These are phyloP conservation scores for Umbelopsis sp. DNA, from an alignment of 192 early-diverging fungal genomes.

Conservation along the genomic window DNA sequence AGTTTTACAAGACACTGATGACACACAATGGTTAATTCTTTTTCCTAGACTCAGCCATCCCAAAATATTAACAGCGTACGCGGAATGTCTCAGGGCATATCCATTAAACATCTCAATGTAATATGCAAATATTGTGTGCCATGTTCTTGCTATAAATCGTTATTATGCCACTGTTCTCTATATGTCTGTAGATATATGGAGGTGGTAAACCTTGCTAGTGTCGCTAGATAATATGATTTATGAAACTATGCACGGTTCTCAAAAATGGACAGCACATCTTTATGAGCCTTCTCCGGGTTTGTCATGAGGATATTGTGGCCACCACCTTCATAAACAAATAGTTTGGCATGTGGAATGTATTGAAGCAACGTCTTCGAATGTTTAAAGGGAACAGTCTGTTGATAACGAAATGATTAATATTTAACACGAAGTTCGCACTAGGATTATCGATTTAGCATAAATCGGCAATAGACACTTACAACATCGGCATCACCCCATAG, in stretches of 20 bases:
- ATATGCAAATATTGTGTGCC: no score
- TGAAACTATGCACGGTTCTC: neutral
- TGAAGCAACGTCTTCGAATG: constrained; percentile 5
- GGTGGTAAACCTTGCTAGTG: no score
- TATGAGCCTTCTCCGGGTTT: constrained; percentile 12
- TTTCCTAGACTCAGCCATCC: no score
- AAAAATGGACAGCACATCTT: constrained; percentile 7
- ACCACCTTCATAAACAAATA: constrained; percentile 18
- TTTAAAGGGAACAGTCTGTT: constrained; percentile 33
- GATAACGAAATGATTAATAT: neutral
- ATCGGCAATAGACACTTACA: neutral
- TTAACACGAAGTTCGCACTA: neutral
- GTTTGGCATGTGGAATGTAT: constrained; percentile 26
- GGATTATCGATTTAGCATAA: neutral
- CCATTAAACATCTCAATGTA: no score
- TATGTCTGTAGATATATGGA: no score
- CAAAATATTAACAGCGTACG: no score
- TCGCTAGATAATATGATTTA: no score
- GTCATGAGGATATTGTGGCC: constrained; percentile 39
- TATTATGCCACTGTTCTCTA: no score
- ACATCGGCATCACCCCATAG: constrained; percentile 39
- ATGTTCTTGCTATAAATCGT: no score
- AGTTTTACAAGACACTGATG: no score
- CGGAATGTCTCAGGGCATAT: no score
- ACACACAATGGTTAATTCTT: no score